Conservation (phyloP, 2,329 filamentous ascomycete species). For the Cytospora paraplurivora region DNA sequence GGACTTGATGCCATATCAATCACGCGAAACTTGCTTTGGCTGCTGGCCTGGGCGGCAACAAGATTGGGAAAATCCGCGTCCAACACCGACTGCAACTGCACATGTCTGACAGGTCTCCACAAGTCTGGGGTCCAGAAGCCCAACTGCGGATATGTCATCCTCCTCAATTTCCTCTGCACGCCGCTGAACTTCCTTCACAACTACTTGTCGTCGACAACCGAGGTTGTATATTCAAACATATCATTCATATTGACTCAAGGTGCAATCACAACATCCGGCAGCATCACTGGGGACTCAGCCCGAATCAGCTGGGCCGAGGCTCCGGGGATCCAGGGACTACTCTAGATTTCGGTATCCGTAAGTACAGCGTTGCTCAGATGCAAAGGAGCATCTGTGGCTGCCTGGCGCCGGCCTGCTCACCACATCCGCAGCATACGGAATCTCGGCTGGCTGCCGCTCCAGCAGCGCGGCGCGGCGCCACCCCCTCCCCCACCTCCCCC, state of each 20-base stretch:
- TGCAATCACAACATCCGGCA: neutral
- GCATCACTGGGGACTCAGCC: neutral
- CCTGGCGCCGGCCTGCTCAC: conserved; percentile 19
- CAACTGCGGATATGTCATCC: conserved; percentile 28
- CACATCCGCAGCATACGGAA: neutral
- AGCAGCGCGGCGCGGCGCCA: neutral
- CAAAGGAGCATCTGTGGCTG: neutral
- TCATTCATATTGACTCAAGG: neutral
- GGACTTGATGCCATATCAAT: neutral
- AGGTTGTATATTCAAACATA: neutral
- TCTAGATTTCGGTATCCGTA: neutral
- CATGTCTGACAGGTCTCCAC: conserved; percentile 23
- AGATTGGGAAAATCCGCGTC: conserved; percentile 18
- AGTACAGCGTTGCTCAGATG: neutral
- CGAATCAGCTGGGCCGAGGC: neutral
- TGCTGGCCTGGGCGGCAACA: conserved; percentile 12
- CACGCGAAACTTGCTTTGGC: neutral
- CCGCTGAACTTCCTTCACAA: conserved; percentile 3
- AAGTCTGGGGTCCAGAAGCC: conserved; percentile 24
- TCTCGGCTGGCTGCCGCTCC: neutral
- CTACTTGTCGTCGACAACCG: neutral
- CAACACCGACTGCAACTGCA: conserved; percentile 17
- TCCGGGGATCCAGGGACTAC: neutral
- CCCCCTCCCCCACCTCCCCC: neutral
- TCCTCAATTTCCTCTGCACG: conserved; percentile 21